A percentile compares a stretch with the other conserved stretches of the same genome.
phyloP scores from a whole-genome alignment of 441 rosid species.

The Pelargonium cotyledonis region DNA sequence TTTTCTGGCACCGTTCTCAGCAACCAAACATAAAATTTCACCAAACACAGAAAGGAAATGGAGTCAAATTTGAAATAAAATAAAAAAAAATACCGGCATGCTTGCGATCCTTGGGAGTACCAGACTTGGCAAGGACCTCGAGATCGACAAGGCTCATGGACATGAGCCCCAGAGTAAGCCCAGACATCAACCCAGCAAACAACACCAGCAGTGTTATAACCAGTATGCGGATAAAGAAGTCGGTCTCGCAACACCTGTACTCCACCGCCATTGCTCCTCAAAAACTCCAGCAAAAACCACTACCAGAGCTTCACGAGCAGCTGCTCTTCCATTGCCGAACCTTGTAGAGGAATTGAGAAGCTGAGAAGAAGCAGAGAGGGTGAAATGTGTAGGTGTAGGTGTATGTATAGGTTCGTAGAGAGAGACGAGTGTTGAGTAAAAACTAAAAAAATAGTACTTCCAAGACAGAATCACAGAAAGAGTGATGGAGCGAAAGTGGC shows the following conservation, averaged over 20 bases:
- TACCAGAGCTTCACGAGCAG: background rate
- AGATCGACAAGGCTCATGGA: constrained; percentile 94
- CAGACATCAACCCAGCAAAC: constrained; percentile 96
- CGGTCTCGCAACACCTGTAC: constrained; percentile 43
- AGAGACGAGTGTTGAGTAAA: background rate
- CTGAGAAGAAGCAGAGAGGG: background rate
- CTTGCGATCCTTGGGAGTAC: constrained; percentile 60
- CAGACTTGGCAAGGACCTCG: constrained; percentile 95
- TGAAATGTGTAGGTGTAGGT: background rate
- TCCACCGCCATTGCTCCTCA: constrained; percentile 55
- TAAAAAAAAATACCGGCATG: constrained; percentile 53
- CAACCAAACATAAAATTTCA: background rate
- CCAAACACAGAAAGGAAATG: background rate
- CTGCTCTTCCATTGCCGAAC: background rate
- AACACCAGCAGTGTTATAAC: constrained; percentile 49
- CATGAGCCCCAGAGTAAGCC: constrained; percentile 94
- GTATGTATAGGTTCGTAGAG: background rate
- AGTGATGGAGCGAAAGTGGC: background rate
- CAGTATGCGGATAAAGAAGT: constrained; percentile 57
- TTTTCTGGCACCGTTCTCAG: background rate
- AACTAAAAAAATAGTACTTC: too few relatives aligned
- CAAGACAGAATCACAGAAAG: too few relatives aligned
- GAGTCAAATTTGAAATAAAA: background rate
- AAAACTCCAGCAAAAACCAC: background rate
- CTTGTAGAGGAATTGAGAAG: background rate